A percentile compares a stretch with the other conserved stretches of the same genome.
These are phyloP conservation scores for Cryphonectria nitschkei DNA, from an alignment of 2,329 filamentous ascomycete genomes.

Conservation along the genomic window DNA sequence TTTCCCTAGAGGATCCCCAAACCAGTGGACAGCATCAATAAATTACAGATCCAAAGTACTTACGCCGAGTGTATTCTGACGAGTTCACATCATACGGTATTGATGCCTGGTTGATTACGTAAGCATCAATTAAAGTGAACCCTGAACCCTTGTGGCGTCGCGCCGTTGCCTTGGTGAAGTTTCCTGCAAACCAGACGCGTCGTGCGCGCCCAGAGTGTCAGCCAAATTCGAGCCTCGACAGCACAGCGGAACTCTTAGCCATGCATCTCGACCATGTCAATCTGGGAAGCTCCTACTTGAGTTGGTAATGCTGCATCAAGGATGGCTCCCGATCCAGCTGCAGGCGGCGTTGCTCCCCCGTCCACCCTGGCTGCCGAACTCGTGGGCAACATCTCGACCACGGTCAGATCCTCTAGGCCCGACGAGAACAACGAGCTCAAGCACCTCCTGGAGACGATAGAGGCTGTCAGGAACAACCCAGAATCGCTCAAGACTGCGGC, in stretches of 20 bases:
- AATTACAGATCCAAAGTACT: too few species aligned
- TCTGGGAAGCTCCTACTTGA: slow-evolving; percentile 2
- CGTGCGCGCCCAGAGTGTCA: slow-evolving; percentile 6
- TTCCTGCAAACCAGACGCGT: slow-evolving; percentile 20
- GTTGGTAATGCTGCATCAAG: slow-evolving; percentile 11
- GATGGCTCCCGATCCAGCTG: slow-evolving; percentile 27
- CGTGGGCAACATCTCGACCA: slow-evolving; percentile 76
- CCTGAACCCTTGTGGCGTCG: slow-evolving; percentile 20
- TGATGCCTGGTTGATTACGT: not conserved
- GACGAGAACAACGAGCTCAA: slow-evolving; percentile 76
- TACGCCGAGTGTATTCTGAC: too few species aligned
- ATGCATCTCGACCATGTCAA: slow-evolving; percentile 13
- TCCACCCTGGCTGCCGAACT: slow-evolving; percentile 89
- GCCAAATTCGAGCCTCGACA: not conserved
- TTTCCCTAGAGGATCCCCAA: not conserved
- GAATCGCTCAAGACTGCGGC: slow-evolving; percentile 61
- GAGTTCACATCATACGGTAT: not conserved
- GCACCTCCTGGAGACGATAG: slow-evolving; percentile 64
- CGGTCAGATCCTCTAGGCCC: slow-evolving; percentile 62
- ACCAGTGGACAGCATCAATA: not conserved
- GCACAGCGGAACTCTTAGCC: not conserved
- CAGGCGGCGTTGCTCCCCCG: slow-evolving; percentile 54
- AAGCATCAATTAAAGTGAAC: not conserved
- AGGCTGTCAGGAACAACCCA: slow-evolving; percentile 56
- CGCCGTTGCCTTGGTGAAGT: not conserved